phyloP scores from a whole-genome alignment of 257 asterid genomes.

The Dorcoceras hygrometricum region DNA sequence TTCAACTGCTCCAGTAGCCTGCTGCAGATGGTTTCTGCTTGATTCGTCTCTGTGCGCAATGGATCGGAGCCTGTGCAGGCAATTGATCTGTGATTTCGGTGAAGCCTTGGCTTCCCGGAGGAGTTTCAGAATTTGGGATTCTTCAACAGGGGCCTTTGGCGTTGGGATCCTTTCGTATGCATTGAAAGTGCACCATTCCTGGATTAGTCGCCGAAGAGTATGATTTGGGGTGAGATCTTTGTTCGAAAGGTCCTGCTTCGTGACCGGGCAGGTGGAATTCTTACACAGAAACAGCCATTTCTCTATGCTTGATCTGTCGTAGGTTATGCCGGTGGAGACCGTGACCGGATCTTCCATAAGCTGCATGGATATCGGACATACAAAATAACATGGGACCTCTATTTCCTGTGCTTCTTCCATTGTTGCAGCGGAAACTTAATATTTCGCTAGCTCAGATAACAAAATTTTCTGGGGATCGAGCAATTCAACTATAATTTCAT shows the following conservation, averaged over 20 bases:
- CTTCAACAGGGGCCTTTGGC: conserved; percentile 47
- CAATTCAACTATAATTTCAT: neutral
- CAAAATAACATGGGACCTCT: conserved; percentile 56
- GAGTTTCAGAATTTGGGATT: conserved; percentile 42
- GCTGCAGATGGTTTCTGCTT: conserved; percentile 28
- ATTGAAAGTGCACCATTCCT: conserved; percentile 69
- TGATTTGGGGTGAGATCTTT: conserved; percentile 70
- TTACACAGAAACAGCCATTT: conserved; percentile 58
- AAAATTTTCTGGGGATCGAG: neutral
- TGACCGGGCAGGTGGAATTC: conserved; percentile 53
- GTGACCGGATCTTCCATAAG: conserved; percentile 79
- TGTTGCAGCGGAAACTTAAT: neutral
- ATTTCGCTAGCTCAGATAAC: no score
- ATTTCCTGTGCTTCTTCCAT: conserved; percentile 32
- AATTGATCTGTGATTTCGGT: conserved; percentile 23
- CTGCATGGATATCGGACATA: conserved; percentile 85
- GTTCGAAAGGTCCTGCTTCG: conserved; percentile 41
- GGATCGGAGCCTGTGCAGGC: conserved; percentile 44
- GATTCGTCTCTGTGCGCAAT: conserved; percentile 33
- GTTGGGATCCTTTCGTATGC: conserved; percentile 63
- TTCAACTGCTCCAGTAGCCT: conserved; percentile 40
- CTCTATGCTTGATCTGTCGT: conserved; percentile 62
- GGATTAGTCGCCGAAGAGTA: conserved; percentile 64
- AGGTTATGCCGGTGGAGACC: conserved; percentile 68
- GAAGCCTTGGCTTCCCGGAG: conserved; percentile 38